A percentile compares a stretch with the other conserved stretches of the same genome.
These are phyloP conservation scores for Uronychia setigera DNA, from an alignment of 73 alveolate species.

Conservation along the genomic window DNA sequence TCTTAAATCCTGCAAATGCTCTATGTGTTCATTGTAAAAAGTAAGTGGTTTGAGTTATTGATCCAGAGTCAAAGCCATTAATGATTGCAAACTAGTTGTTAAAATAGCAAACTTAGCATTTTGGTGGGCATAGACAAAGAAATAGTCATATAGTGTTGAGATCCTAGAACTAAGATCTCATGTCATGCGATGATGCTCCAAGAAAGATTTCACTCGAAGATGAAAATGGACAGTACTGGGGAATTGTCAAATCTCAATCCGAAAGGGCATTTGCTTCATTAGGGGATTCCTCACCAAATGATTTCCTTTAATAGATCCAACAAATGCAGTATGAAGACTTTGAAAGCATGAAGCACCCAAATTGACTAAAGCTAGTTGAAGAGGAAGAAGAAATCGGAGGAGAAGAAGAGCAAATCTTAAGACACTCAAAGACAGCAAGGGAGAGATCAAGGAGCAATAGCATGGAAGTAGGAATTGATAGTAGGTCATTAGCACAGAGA, in stretches of 20 bases:
- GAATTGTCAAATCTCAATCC: too few species aligned
- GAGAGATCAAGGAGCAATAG: background rate
- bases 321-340: background rate
- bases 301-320: background rate
- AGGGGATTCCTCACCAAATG: too few species aligned
- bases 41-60: background rate
- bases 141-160: too few species aligned
- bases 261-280: too few species aligned
- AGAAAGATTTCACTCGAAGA: too few species aligned
- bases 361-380: background rate
- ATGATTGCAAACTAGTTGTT: too few species aligned
- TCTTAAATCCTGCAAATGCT: constrained; percentile 39
- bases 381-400: background rate
- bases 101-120: too few species aligned
- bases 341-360: background rate
- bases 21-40: constrained; percentile 22
- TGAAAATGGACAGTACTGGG: too few species aligned
- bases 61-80: background rate
- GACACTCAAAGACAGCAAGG: background rate
- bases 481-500: background rate
- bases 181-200: too few species aligned
- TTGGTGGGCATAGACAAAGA: too few species aligned
- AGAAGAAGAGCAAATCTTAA: background rate
- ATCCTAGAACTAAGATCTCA: too few species aligned
- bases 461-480: background rate